Evolutionary conservation across 1,139 yeast species (phyloP).

Genomic region (Kodamaea arcana): DNA sequence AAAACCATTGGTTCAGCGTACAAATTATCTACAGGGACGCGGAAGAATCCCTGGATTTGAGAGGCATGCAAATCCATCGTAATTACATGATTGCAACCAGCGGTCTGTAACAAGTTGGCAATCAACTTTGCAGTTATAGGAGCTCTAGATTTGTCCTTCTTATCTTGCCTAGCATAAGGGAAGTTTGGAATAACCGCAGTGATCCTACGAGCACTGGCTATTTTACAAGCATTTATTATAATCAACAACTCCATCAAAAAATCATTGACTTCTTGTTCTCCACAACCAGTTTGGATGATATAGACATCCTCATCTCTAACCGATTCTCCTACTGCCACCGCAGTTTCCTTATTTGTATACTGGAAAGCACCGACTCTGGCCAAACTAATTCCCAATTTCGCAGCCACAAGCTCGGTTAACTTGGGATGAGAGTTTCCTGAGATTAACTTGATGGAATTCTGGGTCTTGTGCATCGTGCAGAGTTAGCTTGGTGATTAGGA

Average conservation of each 20-base stretch:
- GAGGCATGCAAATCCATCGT: slow-evolving; percentile 85
- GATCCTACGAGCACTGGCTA: slow-evolving; percentile 75
- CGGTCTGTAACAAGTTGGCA: slow-evolving; percentile 72
- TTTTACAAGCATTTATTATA: slow-evolving; percentile 71
- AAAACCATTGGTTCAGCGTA: slow-evolving; percentile 78
- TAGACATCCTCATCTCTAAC: slow-evolving; percentile 77
- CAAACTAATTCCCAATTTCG: slow-evolving; percentile 55
- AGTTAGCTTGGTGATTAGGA: not conserved
- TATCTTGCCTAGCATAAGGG: slow-evolving; percentile 81
- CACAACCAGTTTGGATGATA: slow-evolving; percentile 69
- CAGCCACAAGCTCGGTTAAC: slow-evolving; percentile 72
- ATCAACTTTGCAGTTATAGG: slow-evolving; percentile 77
- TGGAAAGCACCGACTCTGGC: slow-evolving; percentile 52
- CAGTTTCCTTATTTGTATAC: slow-evolving; percentile 49
- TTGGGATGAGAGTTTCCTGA: slow-evolving; percentile 91
- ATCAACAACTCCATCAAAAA: slow-evolving; percentile 67
- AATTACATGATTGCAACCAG: slow-evolving; percentile 78
- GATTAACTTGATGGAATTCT: slow-evolving; percentile 76
- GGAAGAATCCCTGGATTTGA: slow-evolving; percentile 80
- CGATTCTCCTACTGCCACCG: slow-evolving; percentile 70
- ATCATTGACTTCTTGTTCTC: slow-evolving; percentile 55
- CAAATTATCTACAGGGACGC: slow-evolving; percentile 75
- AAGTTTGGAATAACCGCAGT: slow-evolving; percentile 78
- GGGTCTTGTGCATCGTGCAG: slow-evolving; percentile 9
- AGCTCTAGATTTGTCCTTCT: slow-evolving; percentile 77